Conservation (phyloP, 2,329 filamentous ascomycete genomes). For the Colletotrichum magnum region DNA sequence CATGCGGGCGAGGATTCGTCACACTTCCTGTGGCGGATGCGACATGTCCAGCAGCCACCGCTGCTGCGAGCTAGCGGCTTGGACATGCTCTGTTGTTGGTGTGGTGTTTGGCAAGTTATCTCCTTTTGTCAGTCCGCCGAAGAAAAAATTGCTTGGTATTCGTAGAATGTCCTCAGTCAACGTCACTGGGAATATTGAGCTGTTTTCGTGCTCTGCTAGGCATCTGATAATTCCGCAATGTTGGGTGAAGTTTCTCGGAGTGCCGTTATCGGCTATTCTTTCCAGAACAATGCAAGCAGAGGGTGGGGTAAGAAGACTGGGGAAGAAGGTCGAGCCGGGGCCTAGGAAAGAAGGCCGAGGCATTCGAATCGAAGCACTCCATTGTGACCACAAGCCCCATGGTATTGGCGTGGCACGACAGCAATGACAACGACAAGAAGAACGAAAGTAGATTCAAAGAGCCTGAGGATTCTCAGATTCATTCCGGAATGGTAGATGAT, state of each 20-base stretch:
- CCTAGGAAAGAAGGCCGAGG: too few relatives aligned
- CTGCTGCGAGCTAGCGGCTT: constrained; percentile 36
- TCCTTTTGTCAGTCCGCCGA: background rate
- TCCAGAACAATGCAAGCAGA: constrained; percentile 18
- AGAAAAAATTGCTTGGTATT: background rate
- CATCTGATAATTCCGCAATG: background rate
- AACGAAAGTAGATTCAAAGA: too few relatives aligned
- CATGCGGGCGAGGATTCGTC: constrained; percentile 45
- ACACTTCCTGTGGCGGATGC: constrained; percentile 48
- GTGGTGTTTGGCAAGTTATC: background rate
- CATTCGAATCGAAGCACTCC: too few relatives aligned
- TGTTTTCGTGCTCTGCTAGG: background rate
- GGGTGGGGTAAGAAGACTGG: constrained; percentile 8
- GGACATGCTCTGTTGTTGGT: constrained; percentile 6
- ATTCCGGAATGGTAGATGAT: too few relatives aligned
- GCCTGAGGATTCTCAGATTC: too few relatives aligned
- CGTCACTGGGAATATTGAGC: background rate
- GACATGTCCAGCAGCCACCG: constrained; percentile 48
- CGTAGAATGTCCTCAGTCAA: background rate
- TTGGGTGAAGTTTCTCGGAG: constrained; percentile 7
- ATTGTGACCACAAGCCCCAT: too few relatives aligned
- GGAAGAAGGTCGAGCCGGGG: constrained; percentile 29
- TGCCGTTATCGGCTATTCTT: constrained; percentile 4
- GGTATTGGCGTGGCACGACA: too few relatives aligned
- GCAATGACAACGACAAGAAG: too few relatives aligned